Evolutionary conservation across 2,329 filamentous ascomycete genomes (phyloP), one percentile per base, ranked within the genome.

Genomic region (Xylaria sp.): DNA sequence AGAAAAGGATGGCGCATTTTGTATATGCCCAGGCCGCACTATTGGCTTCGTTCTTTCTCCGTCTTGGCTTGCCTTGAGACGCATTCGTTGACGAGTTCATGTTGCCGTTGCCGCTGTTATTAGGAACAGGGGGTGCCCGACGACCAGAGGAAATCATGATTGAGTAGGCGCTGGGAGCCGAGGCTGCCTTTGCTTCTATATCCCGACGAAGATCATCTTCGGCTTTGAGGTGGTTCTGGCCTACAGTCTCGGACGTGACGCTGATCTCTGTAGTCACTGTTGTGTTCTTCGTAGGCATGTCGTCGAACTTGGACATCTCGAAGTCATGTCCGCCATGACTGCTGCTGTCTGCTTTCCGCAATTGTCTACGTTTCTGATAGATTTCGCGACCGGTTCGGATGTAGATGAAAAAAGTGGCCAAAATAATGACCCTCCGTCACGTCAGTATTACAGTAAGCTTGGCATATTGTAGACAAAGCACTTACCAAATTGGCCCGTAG

Each of bases 401-500:
- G 74, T 93, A 93, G 71, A 93, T 91, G 70, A 85, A 84, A 60
- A 91, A 84, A 0, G 90, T 92, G 48, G 87, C 71, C 15, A 86
- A 71, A 44, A 92, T 90, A 8, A 88, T 82, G 41, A 91, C 79
- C 89, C 89, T 90, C 55, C 8, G 34, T 18, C 41, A 44, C 57
- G 66, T 77, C 44, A 72, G 64, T 48, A 65, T 20, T 28, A 50
- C n/a, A 20, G 48, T 34, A 18, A 18, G 8, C 23, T 1, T 18
- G 13, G 3, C 7, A 25, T 4, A 39, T 46, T 32, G 50, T 25
- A 46, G 50, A 37, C 46, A 41, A 39, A n/a, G 13, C 1, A 9
- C 84, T 77, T 78, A 91, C 91, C 90, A 92, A 66, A 92, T 85
- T 6, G 90, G 90, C 0, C 84, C 90, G 75, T 96, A 97, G 77